Evolutionary conservation across 495 filamentous ascomycete species (phyloP).

Genomic region (Cetradonia linearis): DNA sequence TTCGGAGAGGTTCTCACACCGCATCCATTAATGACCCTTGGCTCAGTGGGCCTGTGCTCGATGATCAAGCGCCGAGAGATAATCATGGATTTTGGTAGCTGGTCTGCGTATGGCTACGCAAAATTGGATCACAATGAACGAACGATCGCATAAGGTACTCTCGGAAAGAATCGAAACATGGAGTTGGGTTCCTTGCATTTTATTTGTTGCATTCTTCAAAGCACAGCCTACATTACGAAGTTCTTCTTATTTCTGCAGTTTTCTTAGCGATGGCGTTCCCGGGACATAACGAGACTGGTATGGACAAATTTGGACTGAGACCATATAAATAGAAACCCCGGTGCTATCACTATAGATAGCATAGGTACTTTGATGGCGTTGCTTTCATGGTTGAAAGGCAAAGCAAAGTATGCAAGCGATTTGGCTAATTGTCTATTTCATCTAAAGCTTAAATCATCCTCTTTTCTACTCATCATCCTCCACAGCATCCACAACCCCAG

Average conservation of each 20-base stretch:
- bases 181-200: background rate
- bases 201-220: background rate
- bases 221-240: background rate
- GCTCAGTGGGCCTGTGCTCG: background rate
- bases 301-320: background rate
- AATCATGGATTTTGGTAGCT: background rate
- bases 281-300: background rate
- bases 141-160: too few species aligned
- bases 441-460: too few species aligned
- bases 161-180: background rate
- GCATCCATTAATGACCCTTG: background rate
- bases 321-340: background rate
- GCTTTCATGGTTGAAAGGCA: background rate
- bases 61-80: slow-evolving; percentile 1
- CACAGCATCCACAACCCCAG: slow-evolving; percentile 6
- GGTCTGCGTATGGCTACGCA: background rate
- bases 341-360: background rate
- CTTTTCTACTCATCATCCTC: background rate
- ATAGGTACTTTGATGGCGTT: background rate
- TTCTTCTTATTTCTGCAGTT: background rate
- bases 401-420: background rate
- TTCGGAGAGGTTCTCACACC: too few species aligned
- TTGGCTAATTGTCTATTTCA: too few species aligned
- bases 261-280: slow-evolving; percentile 7
- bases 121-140: background rate